Evolutionary conservation across 2,329 filamentous ascomycete genomes (phyloP).

Genomic region (Fusarium proliferatum): DNA sequence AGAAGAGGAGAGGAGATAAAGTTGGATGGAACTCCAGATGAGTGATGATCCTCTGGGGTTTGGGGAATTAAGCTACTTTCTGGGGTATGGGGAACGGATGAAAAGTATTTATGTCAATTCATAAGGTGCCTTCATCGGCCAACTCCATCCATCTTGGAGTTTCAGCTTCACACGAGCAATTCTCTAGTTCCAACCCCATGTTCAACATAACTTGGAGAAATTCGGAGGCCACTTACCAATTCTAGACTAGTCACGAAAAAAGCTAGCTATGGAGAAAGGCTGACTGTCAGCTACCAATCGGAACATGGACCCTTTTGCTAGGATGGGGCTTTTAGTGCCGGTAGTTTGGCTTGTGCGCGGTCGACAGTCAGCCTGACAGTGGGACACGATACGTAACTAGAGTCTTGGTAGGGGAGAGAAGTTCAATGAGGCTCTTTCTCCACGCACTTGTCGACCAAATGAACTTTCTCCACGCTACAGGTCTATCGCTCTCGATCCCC

Average conservation of each 20-base stretch:
- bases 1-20: neutral
- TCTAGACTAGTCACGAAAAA: neutral
- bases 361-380: slow-evolving; percentile 12
- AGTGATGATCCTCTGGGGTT: neutral
- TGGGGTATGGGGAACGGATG: slow-evolving; percentile 15
- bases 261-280: neutral
- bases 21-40: slow-evolving; percentile 4
- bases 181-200: neutral
- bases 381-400: neutral
- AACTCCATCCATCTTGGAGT: neutral
- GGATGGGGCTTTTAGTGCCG: neutral
- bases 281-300: slow-evolving; percentile 11
- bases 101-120: slow-evolving; percentile 13
- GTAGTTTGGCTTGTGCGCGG: slow-evolving; percentile 4
- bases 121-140: neutral
- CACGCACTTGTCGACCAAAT: neutral
- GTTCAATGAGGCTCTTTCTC: slow-evolving; percentile 7
- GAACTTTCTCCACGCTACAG: neutral
- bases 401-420: neutral
- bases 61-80: neutral
- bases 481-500: neutral
- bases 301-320: neutral
- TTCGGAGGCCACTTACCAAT: neutral
- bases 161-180: slow-evolving; percentile 3
- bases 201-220: neutral